Percentiles rank a stretch among this genome's conserved stretches.
These are phyloP conservation scores for Oryza punctata DNA, from an alignment of 176 grass and related monocot species.

Conservation along the genomic window DNA sequence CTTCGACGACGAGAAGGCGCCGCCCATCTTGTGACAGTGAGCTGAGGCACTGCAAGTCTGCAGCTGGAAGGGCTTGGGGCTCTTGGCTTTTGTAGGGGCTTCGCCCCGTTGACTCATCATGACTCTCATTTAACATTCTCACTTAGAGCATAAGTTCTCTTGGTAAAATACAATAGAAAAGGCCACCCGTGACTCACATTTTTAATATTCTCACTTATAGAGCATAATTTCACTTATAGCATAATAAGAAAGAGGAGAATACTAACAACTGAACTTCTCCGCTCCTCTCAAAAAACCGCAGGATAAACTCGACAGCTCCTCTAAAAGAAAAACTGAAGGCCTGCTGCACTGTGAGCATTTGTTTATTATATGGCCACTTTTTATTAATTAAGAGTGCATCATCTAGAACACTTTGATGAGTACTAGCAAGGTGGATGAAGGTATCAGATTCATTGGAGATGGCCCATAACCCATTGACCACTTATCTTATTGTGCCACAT, in stretches of 20 bases:
- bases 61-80: neutral
- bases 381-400: neutral
- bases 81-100: neutral
- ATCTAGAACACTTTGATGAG: neutral
- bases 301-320: neutral
- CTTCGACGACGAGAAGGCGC: neutral
- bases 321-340: no score
- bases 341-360: no score
- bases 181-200: no score
- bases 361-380: neutral
- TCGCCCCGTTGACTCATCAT: neutral
- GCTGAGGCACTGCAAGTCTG: neutral
- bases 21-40: slow-evolving; percentile 20
- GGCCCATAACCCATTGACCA: neutral
- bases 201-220: no score
- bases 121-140: neutral
- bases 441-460: neutral
- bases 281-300: neutral
- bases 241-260: no score
- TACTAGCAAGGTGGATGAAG: neutral
- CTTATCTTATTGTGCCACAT: neutral
- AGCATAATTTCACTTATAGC: no score
- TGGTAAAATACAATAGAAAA: no score
- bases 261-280: no score
- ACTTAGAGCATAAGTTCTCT: neutral